Base-by-base conservation (phyloP, 495 filamentous ascomycete genomes). In the Neurospora sp. region DNA sequence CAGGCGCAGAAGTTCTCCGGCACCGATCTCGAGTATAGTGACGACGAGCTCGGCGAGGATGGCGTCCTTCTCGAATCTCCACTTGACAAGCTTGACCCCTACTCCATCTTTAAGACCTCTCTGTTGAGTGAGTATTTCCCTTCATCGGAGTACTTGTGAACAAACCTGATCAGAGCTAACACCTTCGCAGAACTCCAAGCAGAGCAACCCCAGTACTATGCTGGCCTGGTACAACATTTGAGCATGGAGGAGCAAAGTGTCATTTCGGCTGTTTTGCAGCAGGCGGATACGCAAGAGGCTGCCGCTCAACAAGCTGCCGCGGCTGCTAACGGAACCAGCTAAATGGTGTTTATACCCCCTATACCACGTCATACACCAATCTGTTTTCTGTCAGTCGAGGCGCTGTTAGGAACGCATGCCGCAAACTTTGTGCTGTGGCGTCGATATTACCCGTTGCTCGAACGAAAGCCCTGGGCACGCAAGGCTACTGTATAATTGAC, bases 21-120 rank as follows among this genome's bases (percentile, higher is more conserved):
- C 9, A 85, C 86, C 12, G 88, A 87, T 38, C 76, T 83, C 8
- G 89, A 90, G 14, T 69, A 76, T 9, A 91, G 92, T 35, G 93
- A 97, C 37, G 94, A 96, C 53, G 94, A 98, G 41, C 90, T 96
- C 27, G 86, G 97, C 35, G 96, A 98, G 77, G 96, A 99, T 76
- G 94, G 95, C 79, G 90, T 91, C 69, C 84, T 98, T 70, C 89
- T 98, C 12, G 96, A 98, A 80, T 96, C 95, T 7, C 96, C 94
- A 35, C 84, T 99, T 41, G 96, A 99, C 82, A 93, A 93, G 81
- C 85, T 99, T 70, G 96, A 99, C 80, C 94, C 95, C 9, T 99
- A 99, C 80, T 86, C 88, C 75, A 82, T 96, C 74, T 97, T 99
- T 86, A 90, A 92, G 80, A 83, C 87, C 73, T 89, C 92, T 20